Base-by-base conservation (phyloP, 139 green algal species). In the Chlamydomonas incerta region DNA sequence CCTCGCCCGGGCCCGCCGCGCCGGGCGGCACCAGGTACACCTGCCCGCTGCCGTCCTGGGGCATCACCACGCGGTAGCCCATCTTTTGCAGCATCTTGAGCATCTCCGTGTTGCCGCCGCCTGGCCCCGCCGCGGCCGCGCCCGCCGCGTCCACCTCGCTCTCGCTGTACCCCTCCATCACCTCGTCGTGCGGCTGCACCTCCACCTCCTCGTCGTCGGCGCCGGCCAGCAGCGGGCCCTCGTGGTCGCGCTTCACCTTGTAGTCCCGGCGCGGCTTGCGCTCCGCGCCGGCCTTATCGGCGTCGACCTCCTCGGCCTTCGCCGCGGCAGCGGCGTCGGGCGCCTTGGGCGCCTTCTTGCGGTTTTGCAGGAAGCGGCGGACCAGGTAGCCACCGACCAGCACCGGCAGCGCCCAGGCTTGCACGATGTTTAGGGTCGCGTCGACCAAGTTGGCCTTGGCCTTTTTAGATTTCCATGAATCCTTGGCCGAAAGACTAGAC, bases 11-110 rank as follows among this genome's bases (percentile, higher is more conserved):
- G 5, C 34, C 47, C 20, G 50, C 47, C 0, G 37, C 77, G 1
- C 85, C 85, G 0, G 85, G 85, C 0, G 85, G 85, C 46, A 89
- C 85, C n/a, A 86, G 65, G 60, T 86, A 86, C 11, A 86, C 77
- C 68, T 86, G 77, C 24, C 85, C 76, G 52, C 75, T 86, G 69
- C 70, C 70, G 55, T 83, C 74, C 60, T 77, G 72, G 37, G 68
- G 83, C 65, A 88, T 77, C 17, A 88, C 46, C 9, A 83, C 66
- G 14, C 31, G 21, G 37, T 73, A 75, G 55, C 68, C 66, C 85
- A 85, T 72, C 68, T 75, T 58, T 71, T 89, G 70, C 18, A 89
- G 77, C 85, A 89, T 89, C 69, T 85, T 35, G 9, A 89, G 58
- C 82, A 87, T 87, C 3, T 41, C 28, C 14, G 35, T 77, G 77